Percentiles rank a stretch among this genome's conserved stretches.
Conservation (phyloP, 306 rosid species). For the Vigna mungo region DNA sequence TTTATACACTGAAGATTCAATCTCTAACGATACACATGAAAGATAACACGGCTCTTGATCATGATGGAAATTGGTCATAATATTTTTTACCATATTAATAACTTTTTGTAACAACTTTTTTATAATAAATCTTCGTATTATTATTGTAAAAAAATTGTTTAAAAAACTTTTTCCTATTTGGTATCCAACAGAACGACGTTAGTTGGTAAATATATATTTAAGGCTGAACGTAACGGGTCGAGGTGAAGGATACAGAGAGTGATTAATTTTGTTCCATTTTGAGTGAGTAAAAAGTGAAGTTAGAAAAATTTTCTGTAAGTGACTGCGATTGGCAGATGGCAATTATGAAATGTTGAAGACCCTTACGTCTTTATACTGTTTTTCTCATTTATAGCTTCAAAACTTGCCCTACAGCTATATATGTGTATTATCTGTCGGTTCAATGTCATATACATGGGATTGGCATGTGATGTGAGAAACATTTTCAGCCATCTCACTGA, state of each 20-base stretch:
- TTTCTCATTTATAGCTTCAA: conserved; percentile 13
- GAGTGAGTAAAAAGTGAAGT: conserved; percentile 24
- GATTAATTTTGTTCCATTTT: conserved; percentile 6
- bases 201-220: conserved; percentile 15
- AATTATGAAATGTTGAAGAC: conserved; percentile 14
- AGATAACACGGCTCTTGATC: no score
- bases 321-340: conserved; percentile 23
- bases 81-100: no score
- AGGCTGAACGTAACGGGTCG: neutral
- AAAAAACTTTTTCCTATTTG: neutral
- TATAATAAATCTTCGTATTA: no score
- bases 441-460: conserved; percentile 15
- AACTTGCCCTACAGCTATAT: conserved; percentile 48
- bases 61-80: neutral
- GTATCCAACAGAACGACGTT: neutral
- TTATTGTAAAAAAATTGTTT: no score
- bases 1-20: neutral
- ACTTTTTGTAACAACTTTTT: no score
- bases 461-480: conserved; percentile 30
- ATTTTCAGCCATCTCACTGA: conserved; percentile 3
- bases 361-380: neutral
- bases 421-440: conserved; percentile 30
- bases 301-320: neutral
- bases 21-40: no score
- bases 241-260: conserved; percentile 18